A percentile compares a stretch with the other conserved stretches of the same genome.
Conservation (phyloP, 495 filamentous ascomycete genomes). For the Neurospora cerealis region DNA sequence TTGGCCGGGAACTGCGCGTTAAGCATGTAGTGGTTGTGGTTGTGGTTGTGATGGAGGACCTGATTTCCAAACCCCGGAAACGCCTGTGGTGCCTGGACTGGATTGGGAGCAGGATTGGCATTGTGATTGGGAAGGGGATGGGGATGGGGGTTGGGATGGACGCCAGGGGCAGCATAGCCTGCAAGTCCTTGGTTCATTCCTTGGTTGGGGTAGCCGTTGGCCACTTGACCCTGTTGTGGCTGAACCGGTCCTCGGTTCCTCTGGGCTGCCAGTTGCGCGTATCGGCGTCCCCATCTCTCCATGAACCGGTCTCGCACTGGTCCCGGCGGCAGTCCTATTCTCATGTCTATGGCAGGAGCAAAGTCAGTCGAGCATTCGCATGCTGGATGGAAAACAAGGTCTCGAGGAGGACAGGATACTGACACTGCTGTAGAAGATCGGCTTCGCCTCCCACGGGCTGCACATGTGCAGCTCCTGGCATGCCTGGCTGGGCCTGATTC, state of each 20-base stretch:
- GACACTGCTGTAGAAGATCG: background rate
- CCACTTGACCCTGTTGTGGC: background rate
- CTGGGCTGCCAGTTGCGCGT: background rate
- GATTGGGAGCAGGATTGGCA: background rate
- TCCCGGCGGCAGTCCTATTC: background rate
- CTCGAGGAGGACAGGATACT: background rate
- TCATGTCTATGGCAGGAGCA: background rate
- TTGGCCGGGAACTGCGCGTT: background rate
- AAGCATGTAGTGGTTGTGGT: background rate
- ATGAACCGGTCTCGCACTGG: background rate
- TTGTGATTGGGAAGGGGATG: background rate
- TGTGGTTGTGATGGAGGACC: background rate
- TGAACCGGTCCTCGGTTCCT: background rate
- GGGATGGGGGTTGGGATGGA: background rate
- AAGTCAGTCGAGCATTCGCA: background rate
- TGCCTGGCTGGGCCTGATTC: background rate
- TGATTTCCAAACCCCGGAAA: background rate
- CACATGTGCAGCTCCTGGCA: background rate
- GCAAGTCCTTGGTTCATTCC: background rate
- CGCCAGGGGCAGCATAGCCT: background rate
- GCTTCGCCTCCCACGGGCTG: background rate
- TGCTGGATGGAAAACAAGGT: background rate
- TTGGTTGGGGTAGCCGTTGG: background rate
- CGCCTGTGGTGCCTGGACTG: background rate
- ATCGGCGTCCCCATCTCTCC: background rate